Base-by-base conservation (phyloP, 768 basidiomycete genomes). In the Trametes cinnabarina region DNA sequence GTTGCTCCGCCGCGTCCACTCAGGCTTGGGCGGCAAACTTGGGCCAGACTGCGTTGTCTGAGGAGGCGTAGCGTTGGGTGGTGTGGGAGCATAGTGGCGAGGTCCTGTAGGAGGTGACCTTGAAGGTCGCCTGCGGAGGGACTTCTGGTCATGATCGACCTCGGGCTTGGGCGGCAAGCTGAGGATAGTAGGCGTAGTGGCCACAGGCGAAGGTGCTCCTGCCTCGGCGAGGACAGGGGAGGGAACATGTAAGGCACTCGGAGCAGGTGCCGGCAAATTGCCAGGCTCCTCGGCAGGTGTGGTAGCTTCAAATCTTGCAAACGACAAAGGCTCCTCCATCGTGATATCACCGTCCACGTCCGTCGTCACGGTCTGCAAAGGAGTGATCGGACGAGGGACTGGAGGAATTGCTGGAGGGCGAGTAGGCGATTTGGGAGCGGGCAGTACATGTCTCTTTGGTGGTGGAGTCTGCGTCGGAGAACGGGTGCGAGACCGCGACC, bases 51-150 rank as follows among this genome's bases (percentile, higher is more conserved):
- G 64, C 19, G 48, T 37, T 10, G 37, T 37, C 5, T 66, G 62
- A 10, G 63, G 65, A 3, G 64, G 65, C 30, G 57, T 58, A 11
- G 60, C 62, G 17, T 30, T 62, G 1, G 62, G 51, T 0, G 65
- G 58, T 8, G 60, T 61, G 15, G 58, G 61, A 1, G 12, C 59
- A 19, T 48, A 43, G 28, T 53, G 51, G 7, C 62, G 65, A 14
- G 57, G 58, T 9, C 35, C 61, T 3, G 52, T 35, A 0, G 61
- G 62, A 20, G 60, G 63, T 2, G 67, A 56, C 22, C 55, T 58
- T 11, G 64, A 57, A 3, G 52, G 52, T 3, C 57, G 51, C 14
- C 48, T 39, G 15, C 51, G 48, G 22, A 25, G 2, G 12, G 55
- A 19, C 35, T 37, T 55, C 5, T 55, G 55, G 11, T 61, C 60